phyloP scores from a whole-genome alignment of 164 flowering plant genomes.

The Berberis thunbergii region DNA sequence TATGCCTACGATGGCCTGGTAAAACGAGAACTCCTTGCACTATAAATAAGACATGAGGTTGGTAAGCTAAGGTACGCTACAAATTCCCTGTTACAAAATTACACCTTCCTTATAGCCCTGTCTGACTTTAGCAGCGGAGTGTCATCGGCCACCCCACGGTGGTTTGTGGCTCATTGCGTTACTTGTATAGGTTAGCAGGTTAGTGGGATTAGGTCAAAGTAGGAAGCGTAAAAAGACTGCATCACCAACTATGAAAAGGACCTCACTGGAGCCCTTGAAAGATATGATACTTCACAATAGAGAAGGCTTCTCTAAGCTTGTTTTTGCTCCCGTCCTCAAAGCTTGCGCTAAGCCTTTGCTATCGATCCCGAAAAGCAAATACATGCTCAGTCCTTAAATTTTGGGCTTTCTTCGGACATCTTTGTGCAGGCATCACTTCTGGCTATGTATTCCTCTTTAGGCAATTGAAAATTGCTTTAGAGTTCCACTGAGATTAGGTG shows the following conservation, averaged over 20 bases:
- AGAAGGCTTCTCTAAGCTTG: constrained; percentile 4
- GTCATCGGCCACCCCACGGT: too few species aligned
- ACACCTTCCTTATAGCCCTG: too few species aligned
- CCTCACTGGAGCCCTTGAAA: constrained; percentile 6
- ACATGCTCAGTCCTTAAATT: constrained; percentile 9
- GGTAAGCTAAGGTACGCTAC: too few species aligned
- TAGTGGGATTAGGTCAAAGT: too few species aligned
- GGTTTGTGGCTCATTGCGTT: too few species aligned
- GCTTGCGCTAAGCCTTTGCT: constrained; percentile 15
- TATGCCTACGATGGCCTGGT: too few species aligned
- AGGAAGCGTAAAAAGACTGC: too few species aligned
- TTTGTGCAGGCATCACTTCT: constrained; percentile 11
- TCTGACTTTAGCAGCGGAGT: too few species aligned
- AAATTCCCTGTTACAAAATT: too few species aligned
- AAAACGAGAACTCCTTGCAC: too few species aligned
- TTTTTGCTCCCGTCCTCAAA: constrained; percentile 19
- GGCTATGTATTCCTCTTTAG: constrained; percentile 8
- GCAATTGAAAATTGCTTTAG: constrained; percentile 3
- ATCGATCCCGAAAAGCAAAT: constrained; percentile 14
- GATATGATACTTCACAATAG: constrained; percentile 4
- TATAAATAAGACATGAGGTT: too few species aligned
- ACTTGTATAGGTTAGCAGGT: too few species aligned
- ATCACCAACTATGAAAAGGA: not conserved
- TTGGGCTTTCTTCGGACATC: constrained; percentile 6
- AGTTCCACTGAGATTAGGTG: constrained; percentile 13